Evolutionary conservation across 495 filamentous ascomycete genomes (phyloP).

Genomic region (Aspergillus funiculosus): DNA sequence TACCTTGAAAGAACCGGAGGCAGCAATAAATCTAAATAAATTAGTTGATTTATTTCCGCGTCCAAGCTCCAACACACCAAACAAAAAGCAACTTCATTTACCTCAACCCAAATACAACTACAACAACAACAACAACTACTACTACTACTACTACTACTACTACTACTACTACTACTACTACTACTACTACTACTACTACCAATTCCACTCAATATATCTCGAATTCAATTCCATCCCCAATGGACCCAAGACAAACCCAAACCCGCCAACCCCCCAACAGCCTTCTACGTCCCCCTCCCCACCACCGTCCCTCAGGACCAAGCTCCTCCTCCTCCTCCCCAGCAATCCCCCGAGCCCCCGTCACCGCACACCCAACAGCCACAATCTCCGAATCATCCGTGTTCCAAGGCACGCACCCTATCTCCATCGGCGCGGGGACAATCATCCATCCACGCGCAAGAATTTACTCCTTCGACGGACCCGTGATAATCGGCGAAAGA

Average conservation of each 20-base stretch:
- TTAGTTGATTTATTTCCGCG: no score
- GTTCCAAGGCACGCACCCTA: slow-evolving; percentile 64
- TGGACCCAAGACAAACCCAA: slow-evolving; percentile 22
- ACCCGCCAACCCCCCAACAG: slow-evolving; percentile 20
- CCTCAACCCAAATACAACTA: no score
- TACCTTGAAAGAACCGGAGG: no score
- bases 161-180: no score
- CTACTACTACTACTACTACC: no score
- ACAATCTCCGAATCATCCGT: slow-evolving; percentile 71
- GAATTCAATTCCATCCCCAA: slow-evolving; percentile 1
- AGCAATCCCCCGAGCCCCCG: slow-evolving; percentile 47
- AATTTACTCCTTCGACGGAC: slow-evolving; percentile 62
- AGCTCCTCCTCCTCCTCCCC: slow-evolving; percentile 24
- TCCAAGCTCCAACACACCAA: no score
- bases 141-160: no score
- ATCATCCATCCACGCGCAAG: slow-evolving; percentile 78
- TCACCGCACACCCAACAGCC: slow-evolving; percentile 62
- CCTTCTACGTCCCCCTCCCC: slow-evolving; percentile 23
- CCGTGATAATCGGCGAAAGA: slow-evolving; percentile 64
- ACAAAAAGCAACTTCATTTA: no score
- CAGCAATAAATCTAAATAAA: no score
- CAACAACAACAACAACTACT: no score
- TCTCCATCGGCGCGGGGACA: slow-evolving; percentile 63
- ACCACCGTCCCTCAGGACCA: slow-evolving; percentile 16
- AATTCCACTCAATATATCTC: not conserved